Conservation (phyloP, 148 eudicot genomes). For the Heliosperma pusillum region DNA sequence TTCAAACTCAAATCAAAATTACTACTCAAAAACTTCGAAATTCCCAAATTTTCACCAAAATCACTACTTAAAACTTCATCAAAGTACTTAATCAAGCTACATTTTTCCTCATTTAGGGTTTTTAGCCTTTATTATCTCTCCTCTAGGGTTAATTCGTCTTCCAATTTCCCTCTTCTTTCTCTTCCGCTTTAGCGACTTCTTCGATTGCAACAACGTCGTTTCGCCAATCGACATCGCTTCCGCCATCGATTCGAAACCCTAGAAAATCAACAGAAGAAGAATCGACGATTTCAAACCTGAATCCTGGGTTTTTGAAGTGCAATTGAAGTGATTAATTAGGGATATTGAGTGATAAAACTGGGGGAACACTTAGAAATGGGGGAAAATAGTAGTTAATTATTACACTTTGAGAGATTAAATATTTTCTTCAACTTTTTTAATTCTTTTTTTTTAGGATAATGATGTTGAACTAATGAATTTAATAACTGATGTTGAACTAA, state of each 20-base stretch:
- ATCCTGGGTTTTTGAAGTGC: conserved; percentile 8
- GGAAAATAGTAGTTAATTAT: not conserved
- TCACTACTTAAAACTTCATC: conserved; percentile 33
- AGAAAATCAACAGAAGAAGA: not conserved
- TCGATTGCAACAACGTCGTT: conserved; percentile 11
- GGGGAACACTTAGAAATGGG: conserved; percentile 6
- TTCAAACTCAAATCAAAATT: conserved; percentile 29
- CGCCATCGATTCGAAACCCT: conserved; percentile 36
- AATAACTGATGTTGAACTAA: too few relatives aligned
- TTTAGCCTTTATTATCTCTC: conserved; percentile 44
- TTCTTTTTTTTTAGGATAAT: too few relatives aligned
- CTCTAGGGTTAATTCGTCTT: conserved; percentile 18
- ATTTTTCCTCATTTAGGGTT: conserved; percentile 42
- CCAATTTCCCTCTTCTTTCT: conserved; percentile 26
- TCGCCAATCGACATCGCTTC: conserved; percentile 33
- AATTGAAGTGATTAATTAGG: not conserved
- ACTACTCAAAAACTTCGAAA: not conserved
- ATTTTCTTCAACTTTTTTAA: too few relatives aligned
- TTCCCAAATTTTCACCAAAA: conserved; percentile 1
- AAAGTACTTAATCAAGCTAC: conserved; percentile 48
- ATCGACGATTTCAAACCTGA: not conserved
- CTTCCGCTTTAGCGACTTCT: conserved; percentile 51
- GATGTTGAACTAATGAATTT: too few relatives aligned
- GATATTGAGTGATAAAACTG: not conserved
- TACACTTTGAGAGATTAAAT: too few relatives aligned